Evolutionary conservation across 257 asterid genomes (phyloP).

Genomic region (Petunia axillaris): DNA sequence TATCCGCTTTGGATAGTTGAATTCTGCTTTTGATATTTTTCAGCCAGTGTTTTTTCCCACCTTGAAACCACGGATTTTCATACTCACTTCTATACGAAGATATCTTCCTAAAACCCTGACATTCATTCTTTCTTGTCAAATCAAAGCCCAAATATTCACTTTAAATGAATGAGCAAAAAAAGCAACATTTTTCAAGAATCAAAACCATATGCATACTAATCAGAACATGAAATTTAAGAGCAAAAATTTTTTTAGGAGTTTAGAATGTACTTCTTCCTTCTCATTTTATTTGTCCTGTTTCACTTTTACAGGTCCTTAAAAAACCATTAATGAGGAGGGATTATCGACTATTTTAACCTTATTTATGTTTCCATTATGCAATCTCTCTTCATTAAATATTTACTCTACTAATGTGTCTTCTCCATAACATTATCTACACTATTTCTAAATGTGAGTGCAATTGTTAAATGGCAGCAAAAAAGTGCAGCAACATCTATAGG

Average conservation of each 20-base stretch:
- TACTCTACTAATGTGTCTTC: too few species aligned
- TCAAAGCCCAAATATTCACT: background rate
- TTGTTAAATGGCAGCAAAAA: too few species aligned
- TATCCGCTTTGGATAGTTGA: conserved; percentile 9
- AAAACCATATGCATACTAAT: background rate
- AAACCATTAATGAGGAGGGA: too few species aligned
- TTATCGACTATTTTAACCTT: too few species aligned
- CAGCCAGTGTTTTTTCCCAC: conserved; percentile 46
- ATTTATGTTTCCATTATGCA: too few species aligned
- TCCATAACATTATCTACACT: too few species aligned
- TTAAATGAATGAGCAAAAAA: background rate
- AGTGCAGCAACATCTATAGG: too few species aligned
- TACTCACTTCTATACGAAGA: conserved; percentile 44
- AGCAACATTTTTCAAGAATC: background rate
- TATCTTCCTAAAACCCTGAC: conserved; percentile 49
- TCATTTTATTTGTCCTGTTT: too few species aligned
- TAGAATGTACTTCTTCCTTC: background rate
- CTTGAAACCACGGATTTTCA: conserved; percentile 51
- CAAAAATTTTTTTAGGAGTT: background rate
- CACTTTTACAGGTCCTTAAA: background rate
- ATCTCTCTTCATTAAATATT: too few species aligned
- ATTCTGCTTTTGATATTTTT: conserved; percentile 45
- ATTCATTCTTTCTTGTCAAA: background rate
- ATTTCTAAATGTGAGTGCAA: too few species aligned
- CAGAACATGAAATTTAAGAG: background rate